Conservation (phyloP, 805 yeast species). For the Ogataea polymorpha region DNA sequence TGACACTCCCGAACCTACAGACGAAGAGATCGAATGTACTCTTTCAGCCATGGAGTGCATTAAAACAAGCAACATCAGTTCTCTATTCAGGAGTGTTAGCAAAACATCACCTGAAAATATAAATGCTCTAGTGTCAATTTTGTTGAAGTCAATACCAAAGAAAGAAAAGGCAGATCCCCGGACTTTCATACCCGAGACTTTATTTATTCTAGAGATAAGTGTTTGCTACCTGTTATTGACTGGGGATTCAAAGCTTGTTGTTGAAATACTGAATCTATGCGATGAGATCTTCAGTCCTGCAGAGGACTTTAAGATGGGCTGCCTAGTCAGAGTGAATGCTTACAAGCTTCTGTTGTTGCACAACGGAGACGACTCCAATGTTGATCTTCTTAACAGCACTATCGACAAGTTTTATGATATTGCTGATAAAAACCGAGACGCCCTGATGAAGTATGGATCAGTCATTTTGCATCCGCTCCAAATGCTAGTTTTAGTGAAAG, state of each 20-base stretch:
- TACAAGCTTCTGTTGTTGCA: slow-evolving; percentile 50
- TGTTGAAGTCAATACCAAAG: slow-evolving; percentile 36
- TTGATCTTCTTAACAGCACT: slow-evolving; percentile 21
- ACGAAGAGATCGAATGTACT: slow-evolving; percentile 87
- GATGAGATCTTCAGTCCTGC: slow-evolving; percentile 22
- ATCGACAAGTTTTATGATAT: slow-evolving; percentile 24
- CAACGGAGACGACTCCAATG: slow-evolving; percentile 26
- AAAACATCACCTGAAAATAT: slow-evolving; percentile 36
- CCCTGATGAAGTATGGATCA: slow-evolving; percentile 42
- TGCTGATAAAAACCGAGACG: slow-evolving; percentile 36
- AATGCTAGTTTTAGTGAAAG: slow-evolving; percentile 42
- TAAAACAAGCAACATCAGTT: slow-evolving; percentile 59
- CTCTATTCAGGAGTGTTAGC: slow-evolving; percentile 52
- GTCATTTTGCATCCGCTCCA: slow-evolving; percentile 47
- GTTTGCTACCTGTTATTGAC: slow-evolving; percentile 32
- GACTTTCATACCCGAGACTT: slow-evolving; percentile 26
- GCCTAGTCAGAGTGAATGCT: slow-evolving; percentile 43
- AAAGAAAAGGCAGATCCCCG: slow-evolving; percentile 28
- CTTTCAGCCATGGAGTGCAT: slow-evolving; percentile 81
- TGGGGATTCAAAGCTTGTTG: slow-evolving; percentile 24
- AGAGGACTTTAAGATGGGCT: slow-evolving; percentile 28
- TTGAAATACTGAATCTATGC: slow-evolving; percentile 20
- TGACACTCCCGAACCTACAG: slow-evolving; percentile 87
- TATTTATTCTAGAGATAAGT: slow-evolving; percentile 32
- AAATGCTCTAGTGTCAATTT: slow-evolving; percentile 31